Base-by-base conservation (phyloP, 2,329 filamentous ascomycete species). In the Penicillium sp. region DNA sequence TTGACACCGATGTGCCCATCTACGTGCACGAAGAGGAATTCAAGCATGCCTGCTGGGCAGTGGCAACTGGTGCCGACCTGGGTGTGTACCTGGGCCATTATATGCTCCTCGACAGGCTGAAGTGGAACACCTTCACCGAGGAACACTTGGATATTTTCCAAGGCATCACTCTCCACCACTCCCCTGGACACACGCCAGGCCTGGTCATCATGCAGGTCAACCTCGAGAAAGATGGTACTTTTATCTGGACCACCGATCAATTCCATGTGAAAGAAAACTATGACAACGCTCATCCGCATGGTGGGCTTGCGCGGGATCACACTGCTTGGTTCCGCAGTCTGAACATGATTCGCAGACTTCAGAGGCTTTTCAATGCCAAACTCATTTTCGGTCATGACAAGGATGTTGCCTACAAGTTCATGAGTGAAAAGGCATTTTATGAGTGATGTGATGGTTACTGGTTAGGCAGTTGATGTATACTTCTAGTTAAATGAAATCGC, bases 11-110 rank as follows among this genome's bases (percentile, higher is more conserved):
- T 24, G 60, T 75, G 5, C 70, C 71, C 4, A 73, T 75, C 41
- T 74, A 69, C 50, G 70, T 74, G 3, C 73, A 76, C 47, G 73
- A 76, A 51, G 66, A 70, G 44, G 73, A 75, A 44, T 66, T 75
- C 55, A 68, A 72, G 42, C 66, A 71, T 28, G 73, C 73, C 1
- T 74, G 68, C 49, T 75, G 70, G 68, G 68, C 68, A 3, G 65
- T 70, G 4, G 73, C 64, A 3, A 74, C 73, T 0, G 64, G 65
- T 0, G 63, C 69, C 1, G 70, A 74, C 56, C 51, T 58, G 1
- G 70, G 70, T 3, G 63, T 71, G 11, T 73, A 74, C 37, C 50
- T 72, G 23, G 51, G 54, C 1, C 56, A 69, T 45, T 71, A 70
- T 37, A 54, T 71, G 40, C 51, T 59, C 28, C 50, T 72, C 1